Conservation (phyloP, 2,329 filamentous ascomycete genomes). For the Scytalidium sp. region DNA sequence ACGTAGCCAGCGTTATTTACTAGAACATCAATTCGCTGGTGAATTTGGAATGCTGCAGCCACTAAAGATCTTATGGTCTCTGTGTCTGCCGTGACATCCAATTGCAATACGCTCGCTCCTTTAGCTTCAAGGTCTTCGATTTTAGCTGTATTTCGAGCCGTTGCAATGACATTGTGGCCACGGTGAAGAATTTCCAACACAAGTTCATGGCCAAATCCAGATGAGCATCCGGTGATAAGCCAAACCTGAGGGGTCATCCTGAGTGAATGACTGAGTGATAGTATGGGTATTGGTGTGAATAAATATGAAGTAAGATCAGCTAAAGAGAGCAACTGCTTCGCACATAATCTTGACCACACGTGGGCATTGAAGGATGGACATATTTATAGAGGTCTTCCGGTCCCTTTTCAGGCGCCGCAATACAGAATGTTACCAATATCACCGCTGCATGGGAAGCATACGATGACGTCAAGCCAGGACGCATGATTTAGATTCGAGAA, state of each 20-base stretch:
- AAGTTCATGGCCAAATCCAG: slow-evolving; percentile 43
- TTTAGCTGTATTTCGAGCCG: slow-evolving; percentile 36
- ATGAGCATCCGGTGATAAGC: slow-evolving; percentile 47
- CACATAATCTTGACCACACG: too few relatives aligned
- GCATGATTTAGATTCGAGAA: too few relatives aligned
- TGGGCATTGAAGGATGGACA: too few relatives aligned
- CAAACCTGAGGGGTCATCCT: slow-evolving; percentile 31
- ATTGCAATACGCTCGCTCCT: slow-evolving; percentile 31
- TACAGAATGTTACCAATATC: too few relatives aligned
- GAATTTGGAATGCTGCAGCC: slow-evolving; percentile 33
- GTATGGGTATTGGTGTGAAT: too few relatives aligned
- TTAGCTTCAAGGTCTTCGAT: slow-evolving; percentile 30
- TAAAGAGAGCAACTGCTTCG: too few relatives aligned
- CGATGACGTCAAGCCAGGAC: too few relatives aligned
- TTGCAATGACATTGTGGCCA: slow-evolving; percentile 47
- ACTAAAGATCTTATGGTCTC: slow-evolving; percentile 31
- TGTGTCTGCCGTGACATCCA: slow-evolving; percentile 38
- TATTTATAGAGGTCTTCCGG: too few relatives aligned
- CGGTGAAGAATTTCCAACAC: slow-evolving; percentile 37
- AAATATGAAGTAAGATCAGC: too few relatives aligned
- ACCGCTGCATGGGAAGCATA: too few relatives aligned
- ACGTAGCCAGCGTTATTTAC: slow-evolving; percentile 44
- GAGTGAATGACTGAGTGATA: too few relatives aligned
- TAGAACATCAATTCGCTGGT: slow-evolving; percentile 40
- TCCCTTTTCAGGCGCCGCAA: too few relatives aligned